These are phyloP conservation scores for Saccharomycopsis olivae DNA, from an alignment of 805 yeast species.

Conservation along the genomic window DNA sequence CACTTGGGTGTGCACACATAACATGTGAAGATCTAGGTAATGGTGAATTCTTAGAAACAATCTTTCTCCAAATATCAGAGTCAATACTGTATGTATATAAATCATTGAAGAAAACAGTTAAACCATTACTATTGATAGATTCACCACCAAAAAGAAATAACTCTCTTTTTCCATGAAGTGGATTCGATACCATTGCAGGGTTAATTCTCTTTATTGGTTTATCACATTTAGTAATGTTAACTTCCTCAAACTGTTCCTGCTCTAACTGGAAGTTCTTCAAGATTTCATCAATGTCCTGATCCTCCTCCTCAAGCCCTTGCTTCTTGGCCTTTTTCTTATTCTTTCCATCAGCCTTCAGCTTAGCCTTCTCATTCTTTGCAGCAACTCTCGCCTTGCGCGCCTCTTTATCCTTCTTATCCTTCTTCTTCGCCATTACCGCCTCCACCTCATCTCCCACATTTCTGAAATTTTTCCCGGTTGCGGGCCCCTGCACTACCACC, in stretches of 20 bases:
- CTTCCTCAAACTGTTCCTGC: constrained; percentile 69
- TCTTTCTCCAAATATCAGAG: constrained; percentile 69
- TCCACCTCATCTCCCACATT: neutral
- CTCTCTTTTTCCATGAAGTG: constrained; percentile 67
- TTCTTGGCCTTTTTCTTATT: constrained; percentile 67
- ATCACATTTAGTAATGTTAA: constrained; percentile 44
- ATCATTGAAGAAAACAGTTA: constrained; percentile 73
- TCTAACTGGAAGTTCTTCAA: constrained; percentile 67
- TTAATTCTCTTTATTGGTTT: constrained; percentile 66
- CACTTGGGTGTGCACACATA: constrained; percentile 87
- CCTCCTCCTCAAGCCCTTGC: constrained; percentile 67
- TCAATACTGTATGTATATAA: constrained; percentile 63
- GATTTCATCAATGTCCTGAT: constrained; percentile 76
- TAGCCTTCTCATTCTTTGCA: constrained; percentile 68
- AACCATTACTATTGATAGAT: constrained; percentile 33
- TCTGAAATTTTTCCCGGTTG: neutral
- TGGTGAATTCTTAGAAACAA: constrained; percentile 77
- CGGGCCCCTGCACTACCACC: too few species aligned
- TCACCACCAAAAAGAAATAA: constrained; percentile 89
- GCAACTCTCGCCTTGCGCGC: constrained; percentile 86
- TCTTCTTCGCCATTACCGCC: constrained; percentile 73
- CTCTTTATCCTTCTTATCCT: constrained; percentile 75
- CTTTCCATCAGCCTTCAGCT: constrained; percentile 62
- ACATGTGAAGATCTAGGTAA: constrained; percentile 90
- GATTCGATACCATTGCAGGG: constrained; percentile 65